phyloP scores from a whole-genome alignment of 1,284 basidiomycete genomes.

The Austroboletus niveus region DNA sequence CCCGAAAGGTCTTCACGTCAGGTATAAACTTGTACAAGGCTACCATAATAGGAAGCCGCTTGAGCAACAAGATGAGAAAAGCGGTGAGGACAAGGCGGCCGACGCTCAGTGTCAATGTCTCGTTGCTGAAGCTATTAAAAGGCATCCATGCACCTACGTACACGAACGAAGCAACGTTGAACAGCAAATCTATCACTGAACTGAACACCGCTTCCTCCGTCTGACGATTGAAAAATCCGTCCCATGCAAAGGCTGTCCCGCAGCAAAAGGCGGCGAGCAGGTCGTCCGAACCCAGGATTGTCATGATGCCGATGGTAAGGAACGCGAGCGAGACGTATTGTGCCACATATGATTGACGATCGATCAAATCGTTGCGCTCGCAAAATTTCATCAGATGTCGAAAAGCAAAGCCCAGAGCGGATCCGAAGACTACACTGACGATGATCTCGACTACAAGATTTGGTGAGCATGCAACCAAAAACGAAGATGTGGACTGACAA shows the following conservation, averaged over 20 bases:
- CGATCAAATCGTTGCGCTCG: constrained; percentile 86
- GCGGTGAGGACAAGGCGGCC: constrained; percentile 85
- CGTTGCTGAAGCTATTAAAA: constrained; percentile 72
- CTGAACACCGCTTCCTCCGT: constrained; percentile 95
- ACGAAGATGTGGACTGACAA: constrained; percentile 47
- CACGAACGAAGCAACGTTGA: constrained; percentile 89
- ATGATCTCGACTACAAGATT: constrained; percentile 69
- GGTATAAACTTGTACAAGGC: constrained; percentile 88
- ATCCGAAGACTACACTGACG: constrained; percentile 80
- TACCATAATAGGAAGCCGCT: constrained; percentile 82
- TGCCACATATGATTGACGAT: constrained; percentile 87
- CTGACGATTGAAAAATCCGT: constrained; percentile 96
- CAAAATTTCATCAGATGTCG: constrained; percentile 96
- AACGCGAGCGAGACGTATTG: constrained; percentile 79
- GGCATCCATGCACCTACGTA: constrained; percentile 96
- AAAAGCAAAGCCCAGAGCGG: constrained; percentile 77
- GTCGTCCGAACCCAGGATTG: constrained; percentile 91
- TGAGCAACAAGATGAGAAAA: constrained; percentile 73
- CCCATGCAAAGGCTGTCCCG: constrained; percentile 97
- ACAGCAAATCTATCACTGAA: constrained; percentile 91
- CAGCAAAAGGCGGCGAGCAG: constrained; percentile 93
- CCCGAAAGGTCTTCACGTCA: constrained; percentile 87
- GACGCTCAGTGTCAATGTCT: constrained; percentile 65
- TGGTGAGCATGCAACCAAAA: constrained; percentile 4
- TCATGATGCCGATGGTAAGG: constrained; percentile 82